Conservation (phyloP, 164 flowering plant genomes). For the Umbellularia californica region DNA sequence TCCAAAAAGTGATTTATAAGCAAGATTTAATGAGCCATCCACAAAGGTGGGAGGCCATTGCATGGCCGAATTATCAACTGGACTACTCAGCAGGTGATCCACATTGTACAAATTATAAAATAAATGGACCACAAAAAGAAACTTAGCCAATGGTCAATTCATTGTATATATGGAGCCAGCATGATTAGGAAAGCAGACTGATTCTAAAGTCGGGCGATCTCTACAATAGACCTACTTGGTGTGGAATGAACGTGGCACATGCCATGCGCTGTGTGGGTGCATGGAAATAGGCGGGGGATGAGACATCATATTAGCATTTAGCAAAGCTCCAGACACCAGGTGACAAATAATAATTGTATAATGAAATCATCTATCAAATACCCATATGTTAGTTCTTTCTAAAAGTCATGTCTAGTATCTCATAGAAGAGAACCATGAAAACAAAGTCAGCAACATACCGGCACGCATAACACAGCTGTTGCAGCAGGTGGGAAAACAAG, state of each 20-base stretch:
- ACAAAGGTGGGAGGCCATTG: not conserved
- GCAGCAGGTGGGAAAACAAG: conserved; percentile 98
- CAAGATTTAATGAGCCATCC: not conserved
- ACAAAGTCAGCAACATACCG: conserved; percentile 39
- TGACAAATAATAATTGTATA: not conserved
- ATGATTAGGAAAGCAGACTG: not conserved
- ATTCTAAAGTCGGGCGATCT: not conserved
- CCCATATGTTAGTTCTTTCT: not conserved
- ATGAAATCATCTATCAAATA: not conserved
- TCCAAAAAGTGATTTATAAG: not conserved
- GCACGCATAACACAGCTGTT: conserved; percentile 63
- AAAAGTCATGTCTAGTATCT: not conserved
- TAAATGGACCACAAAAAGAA: not conserved
- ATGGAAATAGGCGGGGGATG: not conserved
- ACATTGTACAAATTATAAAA: no score
- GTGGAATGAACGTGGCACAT: not conserved
- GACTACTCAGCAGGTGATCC: not conserved
- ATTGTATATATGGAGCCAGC: not conserved
- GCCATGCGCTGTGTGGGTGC: not conserved
- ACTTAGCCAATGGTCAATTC: not conserved
- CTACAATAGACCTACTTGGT: not conserved
- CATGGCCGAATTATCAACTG: not conserved
- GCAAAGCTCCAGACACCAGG: not conserved
- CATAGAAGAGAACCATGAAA: not conserved
- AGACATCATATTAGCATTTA: not conserved